Conservation (phyloP, 2,329 filamentous ascomycete genomes). For the Fusarium subtropicale region DNA sequence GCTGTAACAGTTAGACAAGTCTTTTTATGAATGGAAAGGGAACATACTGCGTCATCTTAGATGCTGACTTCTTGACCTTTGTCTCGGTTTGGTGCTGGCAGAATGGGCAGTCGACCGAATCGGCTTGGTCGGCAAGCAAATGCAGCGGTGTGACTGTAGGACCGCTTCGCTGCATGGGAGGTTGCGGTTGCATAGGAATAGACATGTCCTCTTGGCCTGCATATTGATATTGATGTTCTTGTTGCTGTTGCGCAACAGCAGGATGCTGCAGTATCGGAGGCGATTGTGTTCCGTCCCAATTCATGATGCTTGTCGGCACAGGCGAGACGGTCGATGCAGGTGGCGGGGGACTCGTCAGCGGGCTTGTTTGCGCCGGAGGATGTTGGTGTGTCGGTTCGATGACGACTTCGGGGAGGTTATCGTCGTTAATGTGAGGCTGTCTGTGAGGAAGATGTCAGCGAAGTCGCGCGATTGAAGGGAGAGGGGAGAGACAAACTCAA, state of each 20-base stretch:
- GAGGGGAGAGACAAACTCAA: slow-evolving; percentile 9
- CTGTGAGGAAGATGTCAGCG: slow-evolving; percentile 3
- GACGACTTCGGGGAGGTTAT: slow-evolving; percentile 45
- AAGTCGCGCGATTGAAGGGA: background rate
- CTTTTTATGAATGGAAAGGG: too few relatives aligned
- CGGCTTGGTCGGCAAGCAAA: slow-evolving; percentile 42
- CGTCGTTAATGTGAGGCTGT: slow-evolving; percentile 29
- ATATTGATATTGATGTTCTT: slow-evolving; percentile 1
- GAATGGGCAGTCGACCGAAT: slow-evolving; percentile 46
- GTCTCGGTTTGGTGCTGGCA: slow-evolving; percentile 41
- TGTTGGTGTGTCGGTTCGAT: background rate
- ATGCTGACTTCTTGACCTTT: slow-evolving; percentile 38
- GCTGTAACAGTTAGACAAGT: slow-evolving; percentile 5
- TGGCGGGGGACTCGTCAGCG: slow-evolving; percentile 5
- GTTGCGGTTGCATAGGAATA: background rate
- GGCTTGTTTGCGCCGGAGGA: background rate
- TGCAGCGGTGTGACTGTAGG: slow-evolving; percentile 45
- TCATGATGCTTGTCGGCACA: slow-evolving; percentile 9
- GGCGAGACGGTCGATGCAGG: slow-evolving; percentile 25
- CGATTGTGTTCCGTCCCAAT: slow-evolving; percentile 26
- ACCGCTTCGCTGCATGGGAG: background rate
- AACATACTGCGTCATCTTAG: slow-evolving; percentile 44
- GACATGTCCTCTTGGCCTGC: slow-evolving; percentile 31
- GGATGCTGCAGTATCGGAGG: slow-evolving; percentile 36
- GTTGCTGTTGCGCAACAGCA: slow-evolving; percentile 29